A percentile compares a stretch with the other conserved stretches of the same genome.
Conservation (phyloP, 2,329 filamentous ascomycete species). For the Tolypocladium tropicale region DNA sequence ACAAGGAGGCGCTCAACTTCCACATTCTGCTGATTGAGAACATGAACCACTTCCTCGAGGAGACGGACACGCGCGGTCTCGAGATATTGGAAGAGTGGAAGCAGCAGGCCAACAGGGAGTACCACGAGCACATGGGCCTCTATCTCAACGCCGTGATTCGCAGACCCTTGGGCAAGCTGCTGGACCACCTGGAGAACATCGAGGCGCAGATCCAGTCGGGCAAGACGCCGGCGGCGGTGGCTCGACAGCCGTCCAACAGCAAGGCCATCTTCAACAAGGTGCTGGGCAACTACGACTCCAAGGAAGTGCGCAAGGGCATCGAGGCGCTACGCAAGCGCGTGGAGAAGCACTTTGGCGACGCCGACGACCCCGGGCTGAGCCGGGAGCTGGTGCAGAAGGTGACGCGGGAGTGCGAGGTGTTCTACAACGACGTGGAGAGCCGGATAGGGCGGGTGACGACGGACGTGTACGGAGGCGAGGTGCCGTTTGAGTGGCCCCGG, state of each 20-base stretch:
- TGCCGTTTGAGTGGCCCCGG: slow-evolving; percentile 56
- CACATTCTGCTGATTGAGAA: slow-evolving; percentile 97
- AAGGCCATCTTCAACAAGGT: slow-evolving; percentile 80
- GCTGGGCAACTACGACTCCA: slow-evolving; percentile 66
- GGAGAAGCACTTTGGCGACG: slow-evolving; percentile 94
- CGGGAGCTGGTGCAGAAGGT: slow-evolving; percentile 47
- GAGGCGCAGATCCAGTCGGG: slow-evolving; percentile 59
- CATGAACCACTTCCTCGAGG: slow-evolving; percentile 95
- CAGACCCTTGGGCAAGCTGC: slow-evolving; percentile 76
- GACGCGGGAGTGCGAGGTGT: slow-evolving; percentile 49
- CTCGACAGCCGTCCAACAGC: slow-evolving; percentile 72
- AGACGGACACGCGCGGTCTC: slow-evolving; percentile 67
- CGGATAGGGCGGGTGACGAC: slow-evolving; percentile 50
- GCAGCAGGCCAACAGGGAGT: slow-evolving; percentile 64
- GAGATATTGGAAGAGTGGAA: slow-evolving; percentile 77
- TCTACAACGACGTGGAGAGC: slow-evolving; percentile 51
- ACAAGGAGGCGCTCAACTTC: slow-evolving; percentile 95
- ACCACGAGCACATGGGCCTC: slow-evolving; percentile 75
- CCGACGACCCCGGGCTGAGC: slow-evolving; percentile 61
- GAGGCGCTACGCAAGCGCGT: slow-evolving; percentile 82
- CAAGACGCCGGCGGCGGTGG: slow-evolving; percentile 53
- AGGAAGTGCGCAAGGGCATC: slow-evolving; percentile 82
- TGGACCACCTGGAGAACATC: slow-evolving; percentile 86
- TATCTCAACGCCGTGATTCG: slow-evolving; percentile 86
- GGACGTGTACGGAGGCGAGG: slow-evolving; percentile 54